Conservation (phyloP, 768 basidiomycete species). For the Tulasnella calospora region DNA sequence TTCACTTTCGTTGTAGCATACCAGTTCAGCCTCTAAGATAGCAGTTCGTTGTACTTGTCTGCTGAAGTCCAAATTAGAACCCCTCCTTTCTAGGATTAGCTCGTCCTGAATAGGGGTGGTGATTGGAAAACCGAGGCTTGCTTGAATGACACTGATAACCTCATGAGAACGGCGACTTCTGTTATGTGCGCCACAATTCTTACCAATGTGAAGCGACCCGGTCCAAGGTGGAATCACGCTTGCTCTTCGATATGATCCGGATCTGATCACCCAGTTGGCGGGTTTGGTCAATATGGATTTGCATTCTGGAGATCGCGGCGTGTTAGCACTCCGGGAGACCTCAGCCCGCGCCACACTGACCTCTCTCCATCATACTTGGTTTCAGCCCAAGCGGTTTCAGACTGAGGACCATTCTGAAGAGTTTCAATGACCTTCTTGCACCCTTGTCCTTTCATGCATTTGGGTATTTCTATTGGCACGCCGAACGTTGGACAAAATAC, state of each 20-base stretch:
- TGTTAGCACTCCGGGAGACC: neutral
- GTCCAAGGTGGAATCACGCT: conserved; percentile 74
- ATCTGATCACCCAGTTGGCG: conserved; percentile 40
- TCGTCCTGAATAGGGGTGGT: conserved; percentile 1
- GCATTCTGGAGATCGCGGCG: conserved; percentile 45
- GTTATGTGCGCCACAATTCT: conserved; percentile 24
- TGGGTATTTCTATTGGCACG: conserved; percentile 72
- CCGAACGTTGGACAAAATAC: conserved; percentile 48
- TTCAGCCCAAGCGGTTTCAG: conserved; percentile 68
- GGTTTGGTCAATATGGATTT: conserved; percentile 70
- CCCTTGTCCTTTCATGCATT: conserved; percentile 68
- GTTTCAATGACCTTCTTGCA: conserved; percentile 52
- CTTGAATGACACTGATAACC: conserved; percentile 50
- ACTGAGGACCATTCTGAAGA: conserved; percentile 35
- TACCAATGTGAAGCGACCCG: conserved; percentile 58
- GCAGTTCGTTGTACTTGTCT: conserved; percentile 32
- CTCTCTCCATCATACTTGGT: conserved; percentile 94
- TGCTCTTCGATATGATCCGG: conserved; percentile 88
- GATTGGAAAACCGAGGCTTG: conserved; percentile 49
- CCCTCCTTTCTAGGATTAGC: neutral
- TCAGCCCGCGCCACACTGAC: conserved; percentile 29
- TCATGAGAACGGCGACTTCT: neutral
- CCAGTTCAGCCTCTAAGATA: conserved; percentile 83
- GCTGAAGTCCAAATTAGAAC: conserved; percentile 17
- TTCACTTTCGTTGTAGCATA: conserved; percentile 61